Evolutionary conservation across 129 eudicot species (phyloP).

Genomic region (Pulicaria dysenterica): DNA sequence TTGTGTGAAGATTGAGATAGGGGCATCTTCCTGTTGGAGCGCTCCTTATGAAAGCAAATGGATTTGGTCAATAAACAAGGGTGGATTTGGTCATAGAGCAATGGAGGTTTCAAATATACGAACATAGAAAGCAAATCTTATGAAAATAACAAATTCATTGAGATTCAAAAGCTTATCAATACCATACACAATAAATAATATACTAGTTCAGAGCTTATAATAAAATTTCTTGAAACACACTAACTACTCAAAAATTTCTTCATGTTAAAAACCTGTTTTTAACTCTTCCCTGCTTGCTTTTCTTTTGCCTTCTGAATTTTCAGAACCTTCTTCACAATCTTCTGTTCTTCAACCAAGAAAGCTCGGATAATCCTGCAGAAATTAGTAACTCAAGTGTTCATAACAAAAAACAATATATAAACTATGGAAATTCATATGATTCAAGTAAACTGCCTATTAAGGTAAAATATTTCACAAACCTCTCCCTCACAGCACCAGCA

Average conservation of each 20-base stretch:
- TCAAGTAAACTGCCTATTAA: neutral
- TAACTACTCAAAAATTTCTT: slow-evolving; percentile 22
- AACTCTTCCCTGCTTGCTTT: slow-evolving; percentile 46
- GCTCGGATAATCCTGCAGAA: slow-evolving; percentile 55
- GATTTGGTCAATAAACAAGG: too few species aligned
- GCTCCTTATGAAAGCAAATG: too few species aligned
- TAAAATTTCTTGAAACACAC: slow-evolving; percentile 32
- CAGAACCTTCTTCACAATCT: slow-evolving; percentile 66
- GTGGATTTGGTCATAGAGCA: neutral
- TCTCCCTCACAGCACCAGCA: slow-evolving; percentile 57
- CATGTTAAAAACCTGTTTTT: neutral
- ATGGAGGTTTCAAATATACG: neutral
- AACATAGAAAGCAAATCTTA: neutral
- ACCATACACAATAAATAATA: slow-evolving; percentile 10
- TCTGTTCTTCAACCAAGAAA: slow-evolving; percentile 62
- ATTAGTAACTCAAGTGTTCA: neutral
- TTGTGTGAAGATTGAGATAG: too few species aligned
- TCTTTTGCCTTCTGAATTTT: slow-evolving; percentile 66
- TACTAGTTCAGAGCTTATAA: slow-evolving; percentile 32
- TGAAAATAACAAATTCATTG: slow-evolving; percentile 29
- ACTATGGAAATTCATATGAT: neutral
- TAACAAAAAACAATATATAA: neutral
- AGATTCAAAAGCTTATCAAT: slow-evolving; percentile 24
- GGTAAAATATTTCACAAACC: slow-evolving; percentile 31
- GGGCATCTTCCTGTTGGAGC: too few species aligned